phyloP scores from a whole-genome alignment of 176 grass and related monocot genomes.

The Areca catechu region DNA sequence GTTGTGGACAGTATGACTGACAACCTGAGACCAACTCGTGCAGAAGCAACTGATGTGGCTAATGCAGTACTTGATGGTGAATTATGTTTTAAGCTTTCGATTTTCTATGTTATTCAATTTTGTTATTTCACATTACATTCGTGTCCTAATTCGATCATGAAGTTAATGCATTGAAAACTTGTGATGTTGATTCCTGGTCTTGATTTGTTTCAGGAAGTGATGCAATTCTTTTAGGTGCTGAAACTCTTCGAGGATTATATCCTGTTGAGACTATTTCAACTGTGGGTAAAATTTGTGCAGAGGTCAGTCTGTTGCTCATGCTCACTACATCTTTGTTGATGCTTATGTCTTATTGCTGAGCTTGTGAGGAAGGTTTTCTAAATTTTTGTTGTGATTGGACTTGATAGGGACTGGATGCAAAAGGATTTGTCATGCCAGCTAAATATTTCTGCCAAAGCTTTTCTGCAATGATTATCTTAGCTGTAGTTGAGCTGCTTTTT shows the following conservation, averaged over 20 bases:
- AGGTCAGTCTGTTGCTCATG: slow-evolving; percentile 32
- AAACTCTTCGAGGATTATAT: slow-evolving; percentile 23
- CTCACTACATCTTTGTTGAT: too few relatives aligned
- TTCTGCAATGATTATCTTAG: too few relatives aligned
- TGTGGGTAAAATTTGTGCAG: slow-evolving; percentile 88
- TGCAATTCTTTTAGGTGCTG: slow-evolving; percentile 35
- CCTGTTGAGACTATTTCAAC: slow-evolving; percentile 19
- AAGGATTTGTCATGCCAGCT: too few relatives aligned
- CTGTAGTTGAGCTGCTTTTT: too few relatives aligned
- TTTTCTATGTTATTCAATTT: not conserved
- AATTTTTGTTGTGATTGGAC: too few relatives aligned
- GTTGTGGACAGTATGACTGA: slow-evolving; percentile 32
- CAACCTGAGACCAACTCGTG: slow-evolving; percentile 26
- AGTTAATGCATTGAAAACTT: not conserved
- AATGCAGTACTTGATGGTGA: slow-evolving; percentile 96
- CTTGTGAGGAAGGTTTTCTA: too few relatives aligned
- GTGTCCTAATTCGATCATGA: not conserved
- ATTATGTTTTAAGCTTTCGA: not conserved
- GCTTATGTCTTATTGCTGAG: too few relatives aligned
- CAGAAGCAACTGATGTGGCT: slow-evolving; percentile 69
- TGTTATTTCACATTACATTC: not conserved
- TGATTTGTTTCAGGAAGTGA: slow-evolving; percentile 4
- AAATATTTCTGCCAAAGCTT: too few relatives aligned
- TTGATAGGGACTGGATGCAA: too few relatives aligned
- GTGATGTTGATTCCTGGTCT: not conserved